Evolutionary conservation across 768 basidiomycete genomes (phyloP).

Genomic region (Trametes gibbosa): DNA sequence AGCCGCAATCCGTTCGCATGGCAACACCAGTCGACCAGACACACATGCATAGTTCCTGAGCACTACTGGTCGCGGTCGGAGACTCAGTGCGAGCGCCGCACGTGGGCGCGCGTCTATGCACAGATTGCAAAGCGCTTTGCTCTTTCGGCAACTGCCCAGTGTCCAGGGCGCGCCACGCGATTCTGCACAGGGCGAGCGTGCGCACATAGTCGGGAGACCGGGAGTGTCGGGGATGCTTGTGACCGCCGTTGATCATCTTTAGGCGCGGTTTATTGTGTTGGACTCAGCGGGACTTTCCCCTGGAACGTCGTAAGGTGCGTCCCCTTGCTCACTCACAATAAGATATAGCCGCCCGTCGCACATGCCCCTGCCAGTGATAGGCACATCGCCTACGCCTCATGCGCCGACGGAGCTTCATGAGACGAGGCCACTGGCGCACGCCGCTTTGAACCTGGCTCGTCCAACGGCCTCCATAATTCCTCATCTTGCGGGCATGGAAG

Average conservation of each 20-base stretch:
- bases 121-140: no score
- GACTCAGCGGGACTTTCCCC: background rate
- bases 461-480: background rate
- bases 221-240: background rate
- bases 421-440: background rate
- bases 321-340: slow-evolving; percentile 10
- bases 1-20: no score
- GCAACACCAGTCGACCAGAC: no score
- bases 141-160: no score
- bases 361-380: slow-evolving; percentile 3
- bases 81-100: no score
- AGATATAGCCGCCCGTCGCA: slow-evolving; percentile 1
- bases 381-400: background rate
- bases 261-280: slow-evolving; percentile 13
- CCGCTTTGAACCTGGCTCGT: background rate
- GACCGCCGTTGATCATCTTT: background rate
- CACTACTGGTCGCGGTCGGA: no score
- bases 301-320: background rate
- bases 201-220: background rate
- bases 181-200: background rate
- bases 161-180: background rate
- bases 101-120: no score
- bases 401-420: background rate
- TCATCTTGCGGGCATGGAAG: background rate
- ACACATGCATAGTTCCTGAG: no score